These are phyloP conservation scores for Acer saccharum DNA, from an alignment of 345 rosid species.

Conservation along the genomic window DNA sequence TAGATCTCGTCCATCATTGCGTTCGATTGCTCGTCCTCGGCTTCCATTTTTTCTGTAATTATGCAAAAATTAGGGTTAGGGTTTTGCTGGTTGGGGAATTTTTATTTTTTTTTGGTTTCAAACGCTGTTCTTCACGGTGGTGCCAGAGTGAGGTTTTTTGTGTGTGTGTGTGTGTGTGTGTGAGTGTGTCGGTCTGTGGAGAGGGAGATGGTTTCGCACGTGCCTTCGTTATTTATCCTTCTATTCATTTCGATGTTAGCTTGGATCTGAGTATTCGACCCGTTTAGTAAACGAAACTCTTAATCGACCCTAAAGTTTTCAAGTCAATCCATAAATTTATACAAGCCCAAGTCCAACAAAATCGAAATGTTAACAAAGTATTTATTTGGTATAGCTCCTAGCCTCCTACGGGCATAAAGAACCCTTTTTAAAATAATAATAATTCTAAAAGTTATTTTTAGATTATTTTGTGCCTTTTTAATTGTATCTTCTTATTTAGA, in stretches of 20 bases:
- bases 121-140: neutral
- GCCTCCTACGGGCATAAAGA: too few relatives aligned
- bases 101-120: neutral
- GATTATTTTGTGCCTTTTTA: too few relatives aligned
- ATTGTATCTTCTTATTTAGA: too few relatives aligned
- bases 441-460: too few relatives aligned
- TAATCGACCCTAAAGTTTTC: neutral
- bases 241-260: too few relatives aligned
- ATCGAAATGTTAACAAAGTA: too few relatives aligned
- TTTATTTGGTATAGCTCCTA: too few relatives aligned
- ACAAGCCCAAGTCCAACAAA: neutral
- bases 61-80: constrained; percentile 27
- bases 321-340: neutral
- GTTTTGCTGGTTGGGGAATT: constrained; percentile 7
- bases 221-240: neutral
- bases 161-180: too few relatives aligned
- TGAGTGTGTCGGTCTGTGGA: neutral
- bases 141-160: neutral
- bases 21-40: constrained; percentile 61
- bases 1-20: constrained; percentile 61
- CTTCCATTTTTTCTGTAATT: constrained; percentile 52
- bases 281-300: neutral
- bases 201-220: constrained; percentile 1
- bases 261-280: neutral
- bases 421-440: too few relatives aligned